Evolutionary conservation across 1,284 basidiomycete species (phyloP), one percentile per base, ranked within the genome.

Genomic region (Macrocystidia cucumis): DNA sequence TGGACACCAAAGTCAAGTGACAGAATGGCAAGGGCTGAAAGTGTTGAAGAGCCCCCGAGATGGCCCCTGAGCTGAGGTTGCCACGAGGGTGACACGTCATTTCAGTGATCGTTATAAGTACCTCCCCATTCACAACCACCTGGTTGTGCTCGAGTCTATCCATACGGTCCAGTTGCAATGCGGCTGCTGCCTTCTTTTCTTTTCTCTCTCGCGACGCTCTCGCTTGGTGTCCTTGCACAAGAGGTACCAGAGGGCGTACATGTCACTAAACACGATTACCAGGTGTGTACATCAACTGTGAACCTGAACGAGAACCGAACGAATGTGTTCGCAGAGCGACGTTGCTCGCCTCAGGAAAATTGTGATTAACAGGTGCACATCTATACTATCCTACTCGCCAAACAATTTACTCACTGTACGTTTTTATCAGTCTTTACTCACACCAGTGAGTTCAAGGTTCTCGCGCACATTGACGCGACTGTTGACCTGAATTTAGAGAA

Each of bases 331-430:
- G 4, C 50, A 95, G 91, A 92, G 89, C 49, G 91, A 95, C 60
- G 91, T 95, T 42, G 74, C 89, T 22, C 84, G 90, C 48, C 72
- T 96, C 43, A 78, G 92, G 41, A 88, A 85, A 48, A 90, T 96
- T 44, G 91, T 95, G 43, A 90, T 95, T 50, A 88, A 92, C 63
- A 87, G 83, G 82, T 72, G 46, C 39, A 22, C 21, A 22, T 33
- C 6, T 18, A 13, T 34, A 7, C 29, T 26, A 16, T 32, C 13
- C 18, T 18, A 33, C 6, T 13, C 34, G 18, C 14, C 35, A 42
- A 16, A 20, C 26, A 11, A 16, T 29, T 23, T 31, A 26, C 31
- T 26, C 18, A 9, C 3, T 40, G 31, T 29, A 20, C 31, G 8
- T 62, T n/a, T n/a, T n/a, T n/a, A n/a, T n/a, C n/a, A 85, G 81